phyloP scores from a whole-genome alignment of 2,329 filamentous ascomycete genomes.

The Aspergillus neoniger region DNA sequence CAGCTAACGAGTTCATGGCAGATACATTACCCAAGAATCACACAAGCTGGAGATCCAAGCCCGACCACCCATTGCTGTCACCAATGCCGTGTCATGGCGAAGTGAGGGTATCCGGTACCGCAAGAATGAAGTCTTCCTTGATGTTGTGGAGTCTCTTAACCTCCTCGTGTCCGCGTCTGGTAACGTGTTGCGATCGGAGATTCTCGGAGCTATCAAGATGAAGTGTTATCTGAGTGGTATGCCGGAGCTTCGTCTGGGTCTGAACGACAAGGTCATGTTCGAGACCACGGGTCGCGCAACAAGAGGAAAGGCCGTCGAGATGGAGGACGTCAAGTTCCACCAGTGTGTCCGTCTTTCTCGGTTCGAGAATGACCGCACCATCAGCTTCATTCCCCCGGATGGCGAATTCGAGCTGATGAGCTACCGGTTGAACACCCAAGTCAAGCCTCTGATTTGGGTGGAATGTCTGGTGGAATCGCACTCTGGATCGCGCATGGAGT shows the following conservation, averaged over 20 bases:
- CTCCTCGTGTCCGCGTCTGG: conserved; percentile 90
- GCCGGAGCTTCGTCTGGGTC: conserved; percentile 88
- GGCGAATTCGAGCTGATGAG: conserved; percentile 99
- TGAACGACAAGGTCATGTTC: conserved; percentile 99
- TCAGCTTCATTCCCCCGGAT: conserved; percentile 97
- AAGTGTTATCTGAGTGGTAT: conserved; percentile 99
- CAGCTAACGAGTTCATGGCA: conserved; percentile 26
- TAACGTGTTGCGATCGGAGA: conserved; percentile 94
- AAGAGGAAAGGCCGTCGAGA: conserved; percentile 94
- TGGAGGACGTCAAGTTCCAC: conserved; percentile 99
- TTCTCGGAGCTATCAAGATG: conserved; percentile 97
- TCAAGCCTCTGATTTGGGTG: conserved; percentile 98
- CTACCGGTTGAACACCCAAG: conserved; percentile 96
- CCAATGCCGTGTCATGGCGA: conserved; percentile 96
- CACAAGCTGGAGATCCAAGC: conserved; percentile 98
- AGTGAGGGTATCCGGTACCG: conserved; percentile 97
- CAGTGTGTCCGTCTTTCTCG: conserved; percentile 93
- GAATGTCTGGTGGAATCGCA: conserved; percentile 97
- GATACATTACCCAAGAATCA: conserved; percentile 97
- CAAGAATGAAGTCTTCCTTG: conserved; percentile 99
- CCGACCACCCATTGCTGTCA: conserved; percentile 93
- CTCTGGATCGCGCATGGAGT: conserved; percentile 92
- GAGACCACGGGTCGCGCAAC: conserved; percentile 94
- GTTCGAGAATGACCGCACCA: conserved; percentile 98
- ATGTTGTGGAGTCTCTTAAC: conserved; percentile 95